Conservation (phyloP, 371 early-diverging fungal species). For the Nosema muscidifuracis region DNA sequence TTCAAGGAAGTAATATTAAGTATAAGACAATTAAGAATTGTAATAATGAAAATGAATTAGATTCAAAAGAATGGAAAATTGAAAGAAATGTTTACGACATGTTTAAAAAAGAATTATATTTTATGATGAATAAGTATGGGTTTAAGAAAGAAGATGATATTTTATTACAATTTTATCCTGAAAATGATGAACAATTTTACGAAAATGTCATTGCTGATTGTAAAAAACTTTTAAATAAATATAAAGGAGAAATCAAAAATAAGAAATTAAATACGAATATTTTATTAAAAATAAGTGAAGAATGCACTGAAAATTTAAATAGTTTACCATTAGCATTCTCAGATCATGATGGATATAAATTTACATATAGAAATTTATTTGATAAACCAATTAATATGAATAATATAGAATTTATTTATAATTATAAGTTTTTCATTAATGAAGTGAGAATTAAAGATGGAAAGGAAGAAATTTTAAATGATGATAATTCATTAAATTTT, state of each 20-base stretch:
- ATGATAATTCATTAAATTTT: too few relatives aligned
- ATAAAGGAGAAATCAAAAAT: not conserved
- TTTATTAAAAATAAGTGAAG: not conserved
- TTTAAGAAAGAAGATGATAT: not conserved
- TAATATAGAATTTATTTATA: not conserved
- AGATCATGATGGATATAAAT: not conserved
- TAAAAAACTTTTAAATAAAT: not conserved
- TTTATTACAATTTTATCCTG: not conserved
- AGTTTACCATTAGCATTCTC: not conserved
- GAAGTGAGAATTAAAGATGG: not conserved
- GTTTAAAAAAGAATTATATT: not conserved
- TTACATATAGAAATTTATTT: not conserved
- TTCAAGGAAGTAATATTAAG: not conserved
- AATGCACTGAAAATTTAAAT: conserved; percentile 7
- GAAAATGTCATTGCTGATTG: not conserved
- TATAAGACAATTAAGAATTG: not conserved
- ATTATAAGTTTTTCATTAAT: not conserved
- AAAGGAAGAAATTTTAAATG: not conserved
- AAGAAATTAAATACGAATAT: not conserved
- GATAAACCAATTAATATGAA: not conserved
- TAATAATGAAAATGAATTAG: not conserved
- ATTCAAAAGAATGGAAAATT: not conserved
- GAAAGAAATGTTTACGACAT: not conserved
- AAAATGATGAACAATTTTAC: not conserved
- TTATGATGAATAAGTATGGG: not conserved